Base-by-base conservation (phyloP, 2,329 filamentous ascomycete species). In the Lachnellula hyalina region DNA sequence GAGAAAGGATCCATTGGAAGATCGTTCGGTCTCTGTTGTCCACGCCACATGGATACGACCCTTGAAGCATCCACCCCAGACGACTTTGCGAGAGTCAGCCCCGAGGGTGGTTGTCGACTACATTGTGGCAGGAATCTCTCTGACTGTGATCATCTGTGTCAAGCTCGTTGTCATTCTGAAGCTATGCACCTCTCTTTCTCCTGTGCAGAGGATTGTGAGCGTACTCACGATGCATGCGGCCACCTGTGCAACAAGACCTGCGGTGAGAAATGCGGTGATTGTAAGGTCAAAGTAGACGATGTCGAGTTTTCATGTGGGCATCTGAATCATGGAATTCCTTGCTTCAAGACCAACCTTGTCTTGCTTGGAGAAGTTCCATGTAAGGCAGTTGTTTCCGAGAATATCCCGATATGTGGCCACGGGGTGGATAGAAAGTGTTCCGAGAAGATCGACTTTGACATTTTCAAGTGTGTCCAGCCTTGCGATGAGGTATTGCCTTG, bases 11-110 rank as follows among this genome's bases (percentile, higher is more conserved):
- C 76, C 36, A 62, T 87, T 3, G 84, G 84, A 0, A 61, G 63
- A 0, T 54, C 61, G 0, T 67, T 89, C 1, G 74, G 77, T 17
- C 72, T 89, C 0, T 73, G 75, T 50, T 89, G 86, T 54, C 77
- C 81, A 4, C 78, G 85, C 0, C 86, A 90, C 62, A 74, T 73
- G 0, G 72, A 81, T 0, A 77, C 70, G 0, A 61, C 68, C 4
- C 57, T 65, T 19, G 53, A 56, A 51, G 64, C 49, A 6, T 59
- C 49, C 4, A n/a, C 40, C 5, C 47, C 52, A 5, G 25, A 35
- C 3, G 52, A 54, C 38, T 54, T 54, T 46, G 47, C 40, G 14
- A 7, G 32, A 25, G 28, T 34, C 17, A 53, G 52, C 25, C 52
- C 52, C 5, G 52, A 54, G 32, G 52, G 52, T 11, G 52, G 52